Evolutionary conservation across 2,329 filamentous ascomycete genomes (phyloP), one percentile per base, ranked within the genome.

Genomic region (Fusarium odoratissimum): DNA sequence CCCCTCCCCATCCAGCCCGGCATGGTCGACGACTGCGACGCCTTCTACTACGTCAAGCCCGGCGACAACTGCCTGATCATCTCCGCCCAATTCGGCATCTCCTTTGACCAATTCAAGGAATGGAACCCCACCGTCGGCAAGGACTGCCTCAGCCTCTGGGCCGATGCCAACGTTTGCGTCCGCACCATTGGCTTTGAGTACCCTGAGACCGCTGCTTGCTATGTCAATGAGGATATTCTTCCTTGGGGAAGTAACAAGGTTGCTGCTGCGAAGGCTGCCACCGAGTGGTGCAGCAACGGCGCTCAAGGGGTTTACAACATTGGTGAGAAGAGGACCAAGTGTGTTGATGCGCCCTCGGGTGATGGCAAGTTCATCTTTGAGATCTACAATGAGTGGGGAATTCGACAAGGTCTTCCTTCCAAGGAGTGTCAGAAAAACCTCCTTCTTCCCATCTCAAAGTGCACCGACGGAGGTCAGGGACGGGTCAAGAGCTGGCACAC

Each of bases 231-330:
- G 3, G 5, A 37, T 5, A 8, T 46, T 14, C 8, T 41, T 1
- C 55, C 55, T 1, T 74, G 64, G 67, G 71, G 68, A 13, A 48
- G 49, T 21, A 66, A 74, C 64, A 58, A 66, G 28, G 23, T 28
- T 8, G 60, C n/a, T 17, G 72, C 41, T 3, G 31, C 40, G 0
- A n/a, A 35, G 21, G 56, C 59, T 28, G 61, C 64, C 0, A 21
- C 3, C 0, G 42, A 65, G 0, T 74, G 72, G 72, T 74, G 72
- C 12, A 28, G 5, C 1, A 54, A 63, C 5, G 64, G 40, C 0
- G 69, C 38, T 1, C 35, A 52, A 0, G 63, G 57, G 0, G 0
- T 30, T 2, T 74, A 68, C 6, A 35, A 35, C 0, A 8, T 37
- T 8, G 54, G 33, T 1, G 60, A 74, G 38, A 38, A 28, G 23